Conservation (phyloP, 2,329 filamentous ascomycete genomes). For the Cadophora luteo-olivacea region DNA sequence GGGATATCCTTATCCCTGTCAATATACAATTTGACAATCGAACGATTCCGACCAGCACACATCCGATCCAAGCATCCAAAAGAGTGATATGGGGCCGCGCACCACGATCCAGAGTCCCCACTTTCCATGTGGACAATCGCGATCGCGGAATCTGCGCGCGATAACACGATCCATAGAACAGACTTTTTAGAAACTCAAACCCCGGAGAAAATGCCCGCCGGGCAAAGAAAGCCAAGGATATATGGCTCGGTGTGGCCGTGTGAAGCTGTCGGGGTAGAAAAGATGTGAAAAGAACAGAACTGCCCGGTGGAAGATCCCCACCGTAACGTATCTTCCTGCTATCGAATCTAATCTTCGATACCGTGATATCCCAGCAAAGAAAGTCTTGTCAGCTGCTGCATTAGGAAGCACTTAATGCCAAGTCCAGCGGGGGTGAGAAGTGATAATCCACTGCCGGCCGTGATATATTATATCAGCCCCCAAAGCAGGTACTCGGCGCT, state of each 20-base stretch:
- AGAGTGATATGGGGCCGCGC: background rate
- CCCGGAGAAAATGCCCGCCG: background rate
- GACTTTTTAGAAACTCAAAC: constrained; percentile 2
- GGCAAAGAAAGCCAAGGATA: background rate
- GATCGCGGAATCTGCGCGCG: background rate
- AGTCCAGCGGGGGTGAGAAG: background rate
- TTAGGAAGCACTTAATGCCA: background rate
- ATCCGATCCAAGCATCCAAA: background rate
- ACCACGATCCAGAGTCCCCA: background rate
- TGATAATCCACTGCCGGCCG: constrained; percentile 4
- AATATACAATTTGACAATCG: background rate
- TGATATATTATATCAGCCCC: background rate
- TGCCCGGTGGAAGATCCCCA: background rate
- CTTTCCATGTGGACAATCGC: constrained; percentile 1
- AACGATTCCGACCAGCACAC: background rate
- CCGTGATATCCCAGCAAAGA: background rate
- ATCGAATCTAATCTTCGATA: background rate
- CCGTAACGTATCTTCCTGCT: background rate
- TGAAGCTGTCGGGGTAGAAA: background rate
- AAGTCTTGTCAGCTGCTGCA: background rate
- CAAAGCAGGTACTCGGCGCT: background rate
- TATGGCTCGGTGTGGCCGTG: background rate
- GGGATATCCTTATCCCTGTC: background rate
- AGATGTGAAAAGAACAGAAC: background rate
- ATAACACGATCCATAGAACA: background rate